Base-by-base conservation (phyloP, 2,329 filamentous ascomycete genomes). In the Aspergillus sp. region DNA sequence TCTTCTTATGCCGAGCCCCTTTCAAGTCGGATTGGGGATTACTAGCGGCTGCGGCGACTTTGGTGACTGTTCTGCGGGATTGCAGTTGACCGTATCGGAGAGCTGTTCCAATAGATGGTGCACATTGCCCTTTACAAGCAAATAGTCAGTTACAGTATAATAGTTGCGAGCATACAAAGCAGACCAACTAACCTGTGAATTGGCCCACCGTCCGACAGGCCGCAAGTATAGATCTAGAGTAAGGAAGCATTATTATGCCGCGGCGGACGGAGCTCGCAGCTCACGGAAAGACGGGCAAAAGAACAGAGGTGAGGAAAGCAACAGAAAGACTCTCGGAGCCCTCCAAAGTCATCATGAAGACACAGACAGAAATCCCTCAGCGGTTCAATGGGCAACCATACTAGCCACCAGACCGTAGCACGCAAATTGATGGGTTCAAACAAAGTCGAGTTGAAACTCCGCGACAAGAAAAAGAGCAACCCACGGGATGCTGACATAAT, bases 231-330 rank as follows among this genome's bases (percentile, higher is more conserved):
- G 59, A 57, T 55, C 58, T 65, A 28, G 64, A 62, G 49, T 63
- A 65, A 60, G 63, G 62, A 57, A 72, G 69, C 68, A 72, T 75
- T 73, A 72, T 75, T 72, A 75, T 76, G 57, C 64, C 67, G 70
- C 58, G 30, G n/a, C 48, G 64, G 64, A 51, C 59, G 45, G 49
- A 51, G 59, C 51, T 50, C 25, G 47, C 30, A 55, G 57, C 65
- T 66, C 62, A 64, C 38, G 58, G 52, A 49, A 60, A 60, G 12
- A 59, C 38, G 52, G 57, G 58, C 41, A 51, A 51, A 30, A 55
- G 32, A 41, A 55, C 25, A 60, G 53, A 17, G 25, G 53, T n/a
- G 25, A 58, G 47, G 28, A 56, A 49, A 55, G 21, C 28, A 28
- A 38, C 36, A 15, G 59, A 52, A 53, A 55, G 23, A 60, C 47